Evolutionary conservation across 2,329 filamentous ascomycete genomes (phyloP), one percentile per base, ranked within the genome.

Genomic region (Eutypa lata): DNA sequence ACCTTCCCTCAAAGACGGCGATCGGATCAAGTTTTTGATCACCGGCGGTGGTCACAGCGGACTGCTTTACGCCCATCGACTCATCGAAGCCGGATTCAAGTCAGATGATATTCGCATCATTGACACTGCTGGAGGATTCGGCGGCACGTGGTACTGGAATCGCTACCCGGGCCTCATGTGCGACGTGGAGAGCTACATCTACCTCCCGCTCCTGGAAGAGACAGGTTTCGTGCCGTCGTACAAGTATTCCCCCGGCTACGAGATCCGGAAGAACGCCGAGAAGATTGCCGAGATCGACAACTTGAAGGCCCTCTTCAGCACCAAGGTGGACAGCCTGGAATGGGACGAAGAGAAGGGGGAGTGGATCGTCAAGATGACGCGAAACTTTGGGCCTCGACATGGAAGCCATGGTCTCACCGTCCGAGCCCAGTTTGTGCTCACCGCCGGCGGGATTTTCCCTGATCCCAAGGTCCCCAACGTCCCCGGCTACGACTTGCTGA

Each of bases 101-200:
- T 52, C 63, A 8, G 57, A 65, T 5, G 68, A 75, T 45, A 69
- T 77, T 22, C 55, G 67, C 16, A 68, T 77, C 35, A 60, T 76
- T 10, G 76, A 78, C 57, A 78, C 66, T 18, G 75, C 74, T 3
- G 73, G 72, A 3, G 74, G 73, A 6, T 78, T 77, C 60, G 75
- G 76, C 3, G 76, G 76, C 0, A 76, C 73, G 2, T 78, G 76
- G 66, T 78, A 75, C 57, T 77, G 73, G 72, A 77, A 78, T 46
- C 65, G 71, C 10, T 78, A 78, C 52, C 31, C 31, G 14, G 76
- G 76, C 3, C 56, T 76, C 3, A 68, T 65, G 56, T 79, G 75
- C 53, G 77, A 80, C 60, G 63, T 78, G 11, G 76, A 80, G 56
- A 69, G 67, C 42, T 79, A 76, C 55, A 68, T 68, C 42, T 79